Conservation (phyloP, 2,329 filamentous ascomycete species). For the Pseudocercospora musae region DNA sequence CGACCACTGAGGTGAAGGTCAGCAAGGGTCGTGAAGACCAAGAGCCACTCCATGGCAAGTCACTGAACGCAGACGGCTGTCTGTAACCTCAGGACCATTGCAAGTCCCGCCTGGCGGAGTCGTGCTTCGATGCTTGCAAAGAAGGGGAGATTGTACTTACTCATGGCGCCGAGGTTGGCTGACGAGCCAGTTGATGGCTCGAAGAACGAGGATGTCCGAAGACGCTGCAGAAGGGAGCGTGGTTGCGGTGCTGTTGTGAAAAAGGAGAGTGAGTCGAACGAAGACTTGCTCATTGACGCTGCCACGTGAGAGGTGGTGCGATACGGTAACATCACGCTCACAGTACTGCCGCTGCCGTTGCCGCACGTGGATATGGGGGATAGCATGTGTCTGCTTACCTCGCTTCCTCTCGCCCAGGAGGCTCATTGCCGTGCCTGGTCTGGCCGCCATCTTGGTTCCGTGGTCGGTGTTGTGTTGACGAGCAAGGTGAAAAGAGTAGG, state of each 20-base stretch:
- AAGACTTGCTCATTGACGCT: not conserved
- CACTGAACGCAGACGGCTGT: not conserved
- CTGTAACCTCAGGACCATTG: not conserved
- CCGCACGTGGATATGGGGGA: not conserved
- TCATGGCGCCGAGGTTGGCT: not conserved
- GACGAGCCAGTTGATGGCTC: not conserved
- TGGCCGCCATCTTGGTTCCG: not conserved
- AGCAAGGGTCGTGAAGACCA: not conserved
- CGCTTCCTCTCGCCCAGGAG: not conserved
- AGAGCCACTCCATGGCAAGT: no score
- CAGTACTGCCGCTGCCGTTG: not conserved
- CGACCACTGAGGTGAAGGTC: not conserved
- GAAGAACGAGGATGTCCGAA: not conserved
- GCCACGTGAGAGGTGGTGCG: not conserved
- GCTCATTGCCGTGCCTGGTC: not conserved
- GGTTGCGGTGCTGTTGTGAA: not conserved
- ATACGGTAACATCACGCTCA: not conserved
- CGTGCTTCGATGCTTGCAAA: not conserved
- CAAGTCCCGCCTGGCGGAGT: not conserved
- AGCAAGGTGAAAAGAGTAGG: not conserved
- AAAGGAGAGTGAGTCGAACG: not conserved
- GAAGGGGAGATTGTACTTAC: not conserved
- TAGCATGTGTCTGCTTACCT: not conserved
- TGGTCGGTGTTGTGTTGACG: not conserved
- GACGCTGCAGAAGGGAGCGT: not conserved